Evolutionary conservation across 352 stramenopile genomes (phyloP).

Genomic region (Lagenidium sp.): DNA sequence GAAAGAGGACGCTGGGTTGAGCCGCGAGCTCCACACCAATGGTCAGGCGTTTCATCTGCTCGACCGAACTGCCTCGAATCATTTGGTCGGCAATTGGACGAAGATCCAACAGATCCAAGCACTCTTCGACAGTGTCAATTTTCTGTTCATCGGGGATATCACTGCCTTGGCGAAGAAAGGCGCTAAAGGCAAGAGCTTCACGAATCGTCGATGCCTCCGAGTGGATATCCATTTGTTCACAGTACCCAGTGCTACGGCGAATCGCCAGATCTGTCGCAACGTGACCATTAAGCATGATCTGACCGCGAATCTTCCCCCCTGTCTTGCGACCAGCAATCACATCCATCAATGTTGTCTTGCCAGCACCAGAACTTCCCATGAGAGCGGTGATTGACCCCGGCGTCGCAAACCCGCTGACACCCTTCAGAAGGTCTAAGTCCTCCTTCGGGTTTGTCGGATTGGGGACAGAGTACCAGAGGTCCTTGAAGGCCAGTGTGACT

Average conservation of each 20-base stretch:
- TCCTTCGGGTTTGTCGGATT: constrained; percentile 5
- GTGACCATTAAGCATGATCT: constrained; percentile 53
- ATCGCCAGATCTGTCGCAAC: constrained; percentile 11
- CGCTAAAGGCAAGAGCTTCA: constrained; percentile 70
- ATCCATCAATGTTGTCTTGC: constrained; percentile 16
- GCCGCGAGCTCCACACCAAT: constrained; percentile 86
- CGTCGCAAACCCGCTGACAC: constrained; percentile 18
- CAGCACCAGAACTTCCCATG: constrained; percentile 33
- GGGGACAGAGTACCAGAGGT: constrained; percentile 20
- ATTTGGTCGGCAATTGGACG: constrained; percentile 19
- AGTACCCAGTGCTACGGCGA: constrained; percentile 16
- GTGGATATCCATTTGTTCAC: constrained; percentile 13
- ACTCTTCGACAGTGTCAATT: constrained; percentile 26
- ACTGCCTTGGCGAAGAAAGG: constrained; percentile 36
- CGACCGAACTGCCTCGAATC: constrained; percentile 20
- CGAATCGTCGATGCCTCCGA: constrained; percentile 29
- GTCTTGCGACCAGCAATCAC: constrained; percentile 51
- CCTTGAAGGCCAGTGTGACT: constrained; percentile 19
- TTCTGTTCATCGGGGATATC: constrained; percentile 16
- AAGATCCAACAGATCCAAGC: constrained; percentile 25
- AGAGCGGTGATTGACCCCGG: constrained; percentile 29
- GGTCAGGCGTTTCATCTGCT: constrained; percentile 32
- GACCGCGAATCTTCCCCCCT: constrained; percentile 51
- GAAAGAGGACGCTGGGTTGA: constrained; percentile 68
- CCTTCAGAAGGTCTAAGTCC: constrained; percentile 18